These are phyloP conservation scores for Naematelia encephala DNA, from an alignment of 768 basidiomycete species.

Conservation along the genomic window DNA sequence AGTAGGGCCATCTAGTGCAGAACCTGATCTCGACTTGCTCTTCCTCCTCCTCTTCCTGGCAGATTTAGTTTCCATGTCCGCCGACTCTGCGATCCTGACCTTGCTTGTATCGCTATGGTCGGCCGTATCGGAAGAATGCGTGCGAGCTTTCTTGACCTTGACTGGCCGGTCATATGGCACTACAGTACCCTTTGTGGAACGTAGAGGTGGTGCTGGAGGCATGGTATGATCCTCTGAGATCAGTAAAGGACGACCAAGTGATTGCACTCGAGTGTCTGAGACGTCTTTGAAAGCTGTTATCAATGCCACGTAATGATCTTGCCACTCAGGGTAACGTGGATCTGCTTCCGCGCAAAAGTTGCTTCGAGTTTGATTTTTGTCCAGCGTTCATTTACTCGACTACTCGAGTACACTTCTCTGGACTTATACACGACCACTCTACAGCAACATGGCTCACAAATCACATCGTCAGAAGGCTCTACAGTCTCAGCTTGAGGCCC, in stretches of 20 bases:
- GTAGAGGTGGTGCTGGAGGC: background rate
- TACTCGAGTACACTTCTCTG: background rate
- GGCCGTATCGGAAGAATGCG: background rate
- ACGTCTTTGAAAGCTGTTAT: background rate
- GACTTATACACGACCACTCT: background rate
- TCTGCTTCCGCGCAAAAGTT: background rate
- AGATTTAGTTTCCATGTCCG: background rate
- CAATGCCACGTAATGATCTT: background rate
- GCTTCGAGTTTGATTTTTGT: background rate
- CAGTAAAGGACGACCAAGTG: too few relatives aligned
- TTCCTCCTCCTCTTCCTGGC: constrained; percentile 7
- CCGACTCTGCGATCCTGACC: background rate
- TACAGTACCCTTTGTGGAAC: background rate
- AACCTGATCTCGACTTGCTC: background rate
- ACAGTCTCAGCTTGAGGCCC: constrained; percentile 46
- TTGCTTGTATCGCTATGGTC: background rate
- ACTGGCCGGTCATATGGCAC: background rate
- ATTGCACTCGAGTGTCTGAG: too few relatives aligned
- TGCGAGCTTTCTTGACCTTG: background rate
- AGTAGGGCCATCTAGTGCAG: background rate
- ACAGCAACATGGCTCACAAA: constrained; percentile 46
- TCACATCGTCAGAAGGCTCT: constrained; percentile 50
- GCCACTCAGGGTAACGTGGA: background rate
- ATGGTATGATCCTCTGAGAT: background rate
- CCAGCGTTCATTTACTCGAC: background rate